phyloP scores from a whole-genome alignment of 176 grass and related monocot species.

The Oryza meridionalis region DNA sequence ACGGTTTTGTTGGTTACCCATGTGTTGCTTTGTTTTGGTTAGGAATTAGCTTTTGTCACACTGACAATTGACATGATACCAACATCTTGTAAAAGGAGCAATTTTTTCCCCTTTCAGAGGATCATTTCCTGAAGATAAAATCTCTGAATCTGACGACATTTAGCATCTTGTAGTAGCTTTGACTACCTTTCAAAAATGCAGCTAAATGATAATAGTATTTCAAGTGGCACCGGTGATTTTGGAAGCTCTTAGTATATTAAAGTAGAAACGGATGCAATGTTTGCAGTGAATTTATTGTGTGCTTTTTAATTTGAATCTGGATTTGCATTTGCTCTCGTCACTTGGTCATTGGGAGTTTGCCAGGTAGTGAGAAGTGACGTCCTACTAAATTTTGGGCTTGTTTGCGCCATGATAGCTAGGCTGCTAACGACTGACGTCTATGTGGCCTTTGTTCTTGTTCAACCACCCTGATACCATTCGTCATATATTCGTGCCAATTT shows the following conservation, averaged over 20 bases:
- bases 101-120: background rate
- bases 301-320: background rate
- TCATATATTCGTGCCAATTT: background rate
- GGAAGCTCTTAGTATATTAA: background rate
- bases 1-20: background rate
- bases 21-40: background rate
- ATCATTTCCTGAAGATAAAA: background rate
- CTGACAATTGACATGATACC: background rate
- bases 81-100: background rate
- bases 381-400: conserved; percentile 5
- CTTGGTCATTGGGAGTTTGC: background rate
- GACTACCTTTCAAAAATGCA: background rate
- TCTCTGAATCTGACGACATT: background rate
- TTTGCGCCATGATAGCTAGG: background rate
- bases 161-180: background rate
- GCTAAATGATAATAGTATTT: background rate
- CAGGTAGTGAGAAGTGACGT: background rate
- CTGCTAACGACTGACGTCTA: conserved; percentile 22
- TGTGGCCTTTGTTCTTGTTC: conserved; percentile 27
- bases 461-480: background rate
- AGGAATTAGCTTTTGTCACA: background rate
- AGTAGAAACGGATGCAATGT: background rate
- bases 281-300: background rate
- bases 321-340: background rate
- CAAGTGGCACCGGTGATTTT: too few species aligned